Base-by-base conservation (phyloP, 2,329 filamentous ascomycete species). In the Diplodia seriata region DNA sequence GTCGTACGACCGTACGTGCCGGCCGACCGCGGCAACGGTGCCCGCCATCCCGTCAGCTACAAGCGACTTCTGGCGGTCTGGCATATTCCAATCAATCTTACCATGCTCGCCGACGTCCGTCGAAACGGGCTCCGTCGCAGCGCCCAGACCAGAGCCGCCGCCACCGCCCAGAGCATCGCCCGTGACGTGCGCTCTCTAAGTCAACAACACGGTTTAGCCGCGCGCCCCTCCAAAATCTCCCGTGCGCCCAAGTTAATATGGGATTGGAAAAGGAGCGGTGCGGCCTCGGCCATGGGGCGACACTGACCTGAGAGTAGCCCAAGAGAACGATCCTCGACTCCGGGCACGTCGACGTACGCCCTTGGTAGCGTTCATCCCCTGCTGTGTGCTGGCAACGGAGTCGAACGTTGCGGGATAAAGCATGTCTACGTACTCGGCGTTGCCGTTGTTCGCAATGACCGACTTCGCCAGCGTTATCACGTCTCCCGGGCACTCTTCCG, bases 171-270 rank as follows among this genome's bases (percentile, higher is more conserved):
- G 51, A 38, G 64, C 64, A 57, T 66, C 64, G 40, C 64, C 64
- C 18, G 64, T 66, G 64, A 66, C 54, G 51, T 66, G 64, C 51
- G 64, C 64, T 54, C 64, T 53, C 64, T 66, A 57, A 50, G 47
- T 40, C 49, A 65, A 65, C 59, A 63, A 63, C 59, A 63, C 47
- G 59, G 59, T 63, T 47, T 63, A 63, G 59, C 59, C 47, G 59
- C 59, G 59, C 59, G 47, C 59, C 50, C 43, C 26, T 61, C 59
- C 29, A 63, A 14, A 63, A 51, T 63, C 29, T 63, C 59, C 59
- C 31, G 59, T 63, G 59, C 59, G 20, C 59, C 59, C 20, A 33
- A 51, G 36, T 47, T 63, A 63, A 63, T 63, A 63, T 63, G 59
- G 43, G n/a, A 47, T 47, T 36, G 59, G 59, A 63, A 63, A 63